Evolutionary conservation across 306 rosid species (phyloP).

Genomic region (Lagenaria siceraria): DNA sequence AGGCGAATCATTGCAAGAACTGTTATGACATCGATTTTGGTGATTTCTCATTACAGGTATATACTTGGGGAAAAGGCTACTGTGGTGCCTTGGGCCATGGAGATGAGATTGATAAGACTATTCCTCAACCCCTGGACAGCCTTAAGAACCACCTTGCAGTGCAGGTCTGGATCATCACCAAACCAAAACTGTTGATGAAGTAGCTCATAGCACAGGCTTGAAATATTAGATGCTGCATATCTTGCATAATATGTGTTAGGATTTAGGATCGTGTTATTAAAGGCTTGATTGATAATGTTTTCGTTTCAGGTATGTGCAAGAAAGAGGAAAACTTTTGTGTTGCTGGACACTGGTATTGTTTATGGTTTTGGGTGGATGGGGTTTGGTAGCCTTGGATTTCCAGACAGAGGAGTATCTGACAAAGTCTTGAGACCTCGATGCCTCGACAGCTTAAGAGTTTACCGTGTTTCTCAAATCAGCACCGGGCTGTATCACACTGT

Average conservation of each 20-base stretch:
- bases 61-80: conserved; percentile 93
- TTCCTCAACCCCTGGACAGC: conserved; percentile 48
- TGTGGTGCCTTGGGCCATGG: conserved; percentile 98
- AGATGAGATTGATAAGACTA: conserved; percentile 81
- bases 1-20: background rate
- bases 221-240: background rate
- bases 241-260: background rate
- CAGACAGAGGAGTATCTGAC: conserved; percentile 55
- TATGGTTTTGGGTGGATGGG: conserved; percentile 89
- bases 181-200: background rate
- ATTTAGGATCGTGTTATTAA: background rate
- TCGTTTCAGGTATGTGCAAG: conserved; percentile 67
- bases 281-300: background rate
- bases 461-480: conserved; percentile 79
- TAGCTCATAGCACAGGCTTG: background rate
- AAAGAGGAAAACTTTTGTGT: conserved; percentile 81
- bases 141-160: conserved; percentile 61
- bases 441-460: conserved; percentile 53
- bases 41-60: conserved; percentile 38
- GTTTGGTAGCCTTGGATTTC: conserved; percentile 91
- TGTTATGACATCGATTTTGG: conserved; percentile 1
- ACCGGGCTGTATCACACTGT: conserved; percentile 79
- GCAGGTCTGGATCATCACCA: conserved; percentile 41
- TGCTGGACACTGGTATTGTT: conserved; percentile 57
- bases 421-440: conserved; percentile 54